Evolutionary conservation across 2,329 filamentous ascomycete species (phyloP), one percentile per base, ranked within the genome.

Genomic region (Colletotrichum cereale): DNA sequence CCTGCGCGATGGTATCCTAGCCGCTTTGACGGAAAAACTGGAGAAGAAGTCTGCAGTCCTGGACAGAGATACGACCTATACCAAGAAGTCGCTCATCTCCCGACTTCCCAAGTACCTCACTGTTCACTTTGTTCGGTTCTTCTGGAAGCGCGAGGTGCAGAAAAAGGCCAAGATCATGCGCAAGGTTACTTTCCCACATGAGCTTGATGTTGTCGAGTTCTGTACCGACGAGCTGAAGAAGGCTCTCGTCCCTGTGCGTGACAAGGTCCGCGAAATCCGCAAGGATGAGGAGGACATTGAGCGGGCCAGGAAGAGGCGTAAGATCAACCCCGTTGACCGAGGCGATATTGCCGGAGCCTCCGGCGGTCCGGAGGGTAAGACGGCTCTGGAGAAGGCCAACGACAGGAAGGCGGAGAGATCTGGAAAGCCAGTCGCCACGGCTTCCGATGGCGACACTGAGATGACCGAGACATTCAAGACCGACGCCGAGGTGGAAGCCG

Each of bases 101-200:
- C 92, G 96, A 26, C 86, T 98, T 60, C 96, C 96, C 24, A 97
- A 97, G 82, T 98, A 99, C 80, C 88, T 99, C 55, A 96, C 96
- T 0, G 94, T 99, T 5, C 96, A 99, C 82, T 97, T 99, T 80
- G 93, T 99, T 67, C 94, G 96, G 74, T 99, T 99, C 85, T 98
- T 96, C 85, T 99, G 96, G 96, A 96, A 97, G 79, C 91, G 92
- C 57, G 94, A 97, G 76, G 95, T 94, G 4, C 92, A 97, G 82
- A 98, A 98, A 86, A 99, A 99, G 87, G 95, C 96, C 75, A 99
- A 99, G 88, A 99, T 99, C 77, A 96, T 99, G 93, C 93, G 95
- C 80, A 99, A 98, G 84, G 96, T 99, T 68, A 96, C 94, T 0
- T 99, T 99, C 80, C 96, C 96, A 8, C 91, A 93, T 62, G 96